phyloP scores from a whole-genome alignment of 2,329 filamentous ascomycete species.

The Cercospora brassicicola region DNA sequence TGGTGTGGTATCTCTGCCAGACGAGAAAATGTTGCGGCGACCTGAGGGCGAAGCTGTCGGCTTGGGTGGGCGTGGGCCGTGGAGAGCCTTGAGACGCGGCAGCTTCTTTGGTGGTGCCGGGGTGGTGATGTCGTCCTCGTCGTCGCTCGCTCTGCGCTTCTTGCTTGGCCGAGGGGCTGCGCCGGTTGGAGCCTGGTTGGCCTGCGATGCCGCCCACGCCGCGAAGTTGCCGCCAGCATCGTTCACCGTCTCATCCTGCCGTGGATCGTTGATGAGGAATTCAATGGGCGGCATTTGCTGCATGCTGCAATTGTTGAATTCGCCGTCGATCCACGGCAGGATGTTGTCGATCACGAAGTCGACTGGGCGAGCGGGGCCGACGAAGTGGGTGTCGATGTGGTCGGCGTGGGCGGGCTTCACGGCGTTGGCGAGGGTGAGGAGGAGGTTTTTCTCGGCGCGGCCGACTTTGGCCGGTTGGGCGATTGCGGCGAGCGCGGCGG shows the following conservation, averaged over 20 bases:
- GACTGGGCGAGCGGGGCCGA: slow-evolving; percentile 23
- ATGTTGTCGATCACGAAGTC: slow-evolving; percentile 28
- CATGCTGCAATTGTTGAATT: slow-evolving; percentile 25
- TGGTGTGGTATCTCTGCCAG: not conserved
- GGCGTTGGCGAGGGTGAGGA: slow-evolving; percentile 18
- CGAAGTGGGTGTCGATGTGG: slow-evolving; percentile 26
- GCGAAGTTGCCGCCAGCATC: slow-evolving; percentile 31
- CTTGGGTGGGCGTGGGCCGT: slow-evolving; percentile 1
- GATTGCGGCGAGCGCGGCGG: slow-evolving; percentile 20
- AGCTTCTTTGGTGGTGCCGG: not conserved
- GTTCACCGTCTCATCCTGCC: slow-evolving; percentile 26
- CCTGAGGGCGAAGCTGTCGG: not conserved
- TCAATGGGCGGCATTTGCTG: slow-evolving; percentile 35
- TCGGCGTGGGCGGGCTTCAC: slow-evolving; percentile 29
- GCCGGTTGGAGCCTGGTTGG: not conserved
- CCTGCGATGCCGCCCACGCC: slow-evolving; percentile 22
- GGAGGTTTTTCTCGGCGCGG: slow-evolving; percentile 16
- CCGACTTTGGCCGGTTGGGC: slow-evolving; percentile 15
- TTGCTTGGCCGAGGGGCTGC: not conserved
- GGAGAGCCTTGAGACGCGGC: slow-evolving; percentile 3
- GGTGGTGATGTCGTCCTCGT: not conserved
- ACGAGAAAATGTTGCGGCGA: not conserved
- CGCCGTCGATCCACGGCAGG: slow-evolving; percentile 29
- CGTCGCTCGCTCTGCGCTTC: not conserved
- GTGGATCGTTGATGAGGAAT: slow-evolving; percentile 32